These are phyloP conservation scores for Ichthyophthirius multifiliis DNA, from an alignment of 169 alveolate species.

Conservation along the genomic window DNA sequence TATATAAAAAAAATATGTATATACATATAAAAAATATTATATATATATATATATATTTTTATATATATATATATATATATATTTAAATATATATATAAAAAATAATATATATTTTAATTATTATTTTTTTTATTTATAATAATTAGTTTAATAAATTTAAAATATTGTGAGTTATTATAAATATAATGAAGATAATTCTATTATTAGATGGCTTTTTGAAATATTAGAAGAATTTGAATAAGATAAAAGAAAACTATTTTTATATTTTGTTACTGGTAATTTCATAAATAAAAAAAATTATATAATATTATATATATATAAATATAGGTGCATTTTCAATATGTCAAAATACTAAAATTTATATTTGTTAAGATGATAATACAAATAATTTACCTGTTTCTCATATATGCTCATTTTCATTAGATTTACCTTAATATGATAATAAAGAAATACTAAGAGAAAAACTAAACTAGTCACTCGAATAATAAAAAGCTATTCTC, in stretches of 20 bases:
- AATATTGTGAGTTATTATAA: constrained; percentile 92
- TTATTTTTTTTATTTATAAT: not conserved
- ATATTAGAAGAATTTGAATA: constrained; percentile 90
- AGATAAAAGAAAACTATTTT: constrained; percentile 91
- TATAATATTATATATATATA: not conserved
- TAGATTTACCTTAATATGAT: constrained; percentile 97
- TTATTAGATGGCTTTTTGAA: constrained; percentile 94
- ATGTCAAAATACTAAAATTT: constrained; percentile 93
- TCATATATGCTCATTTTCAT: constrained; percentile 97
- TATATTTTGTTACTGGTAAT: constrained; percentile 18
- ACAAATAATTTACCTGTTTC: constrained; percentile 92
- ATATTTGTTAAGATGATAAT: constrained; percentile 73
- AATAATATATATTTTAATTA: not conserved
- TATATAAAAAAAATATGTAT: no score
- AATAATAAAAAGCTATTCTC: no score
- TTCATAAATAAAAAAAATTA: not conserved
- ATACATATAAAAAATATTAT: no score
- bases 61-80: no score
- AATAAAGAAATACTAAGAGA: constrained; percentile 89
- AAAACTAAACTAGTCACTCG: no score
- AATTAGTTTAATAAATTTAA: constrained; percentile 87
- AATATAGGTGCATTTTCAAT: constrained; percentile 79
- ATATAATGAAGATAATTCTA: constrained; percentile 88
- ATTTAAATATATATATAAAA: no score
- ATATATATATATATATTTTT: no score